A percentile compares a stretch with the other conserved stretches of the same genome.
Conservation (phyloP, 768 basidiomycete genomes). For the Suillus sp. region DNA sequence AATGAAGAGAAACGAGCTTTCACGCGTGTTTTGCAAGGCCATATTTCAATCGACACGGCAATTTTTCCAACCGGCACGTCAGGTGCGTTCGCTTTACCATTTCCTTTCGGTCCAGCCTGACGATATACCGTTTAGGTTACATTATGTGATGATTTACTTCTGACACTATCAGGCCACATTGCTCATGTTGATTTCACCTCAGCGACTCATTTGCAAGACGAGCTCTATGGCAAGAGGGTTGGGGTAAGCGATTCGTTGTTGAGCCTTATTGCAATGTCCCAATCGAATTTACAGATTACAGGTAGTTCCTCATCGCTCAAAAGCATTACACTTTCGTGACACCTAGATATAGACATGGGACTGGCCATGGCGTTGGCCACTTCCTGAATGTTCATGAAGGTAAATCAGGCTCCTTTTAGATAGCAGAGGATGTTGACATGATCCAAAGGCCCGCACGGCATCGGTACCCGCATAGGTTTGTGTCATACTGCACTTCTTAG, state of each 20-base stretch:
- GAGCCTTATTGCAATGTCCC: conserved; percentile 7
- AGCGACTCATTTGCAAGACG: conserved; percentile 84
- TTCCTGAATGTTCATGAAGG: conserved; percentile 94
- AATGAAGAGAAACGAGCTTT: conserved; percentile 84
- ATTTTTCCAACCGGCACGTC: conserved; percentile 83
- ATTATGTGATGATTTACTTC: conserved; percentile 44
- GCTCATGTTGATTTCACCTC: conserved; percentile 11
- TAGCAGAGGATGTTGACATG: conserved; percentile 9
- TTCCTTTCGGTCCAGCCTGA: background rate
- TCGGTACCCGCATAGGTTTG: conserved; percentile 46
- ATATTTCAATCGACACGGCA: conserved; percentile 85
- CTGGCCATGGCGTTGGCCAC: conserved; percentile 93
- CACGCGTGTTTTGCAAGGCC: conserved; percentile 89
- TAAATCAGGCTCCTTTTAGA: conserved; percentile 14
- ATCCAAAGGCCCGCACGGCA: conserved; percentile 54
- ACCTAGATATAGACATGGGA: conserved; percentile 65
- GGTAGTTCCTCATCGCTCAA: conserved; percentile 36
- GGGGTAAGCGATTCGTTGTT: conserved; percentile 51
- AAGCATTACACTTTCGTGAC: background rate
- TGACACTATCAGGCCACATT: background rate
- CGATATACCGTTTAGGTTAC: conserved; percentile 43
- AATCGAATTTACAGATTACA: conserved; percentile 48
- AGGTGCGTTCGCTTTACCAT: conserved; percentile 42
- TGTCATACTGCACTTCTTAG: conserved; percentile 6
- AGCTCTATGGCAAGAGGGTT: conserved; percentile 83